Conservation (phyloP, 2,329 filamentous ascomycete genomes). For the Aspergillus awamori region DNA sequence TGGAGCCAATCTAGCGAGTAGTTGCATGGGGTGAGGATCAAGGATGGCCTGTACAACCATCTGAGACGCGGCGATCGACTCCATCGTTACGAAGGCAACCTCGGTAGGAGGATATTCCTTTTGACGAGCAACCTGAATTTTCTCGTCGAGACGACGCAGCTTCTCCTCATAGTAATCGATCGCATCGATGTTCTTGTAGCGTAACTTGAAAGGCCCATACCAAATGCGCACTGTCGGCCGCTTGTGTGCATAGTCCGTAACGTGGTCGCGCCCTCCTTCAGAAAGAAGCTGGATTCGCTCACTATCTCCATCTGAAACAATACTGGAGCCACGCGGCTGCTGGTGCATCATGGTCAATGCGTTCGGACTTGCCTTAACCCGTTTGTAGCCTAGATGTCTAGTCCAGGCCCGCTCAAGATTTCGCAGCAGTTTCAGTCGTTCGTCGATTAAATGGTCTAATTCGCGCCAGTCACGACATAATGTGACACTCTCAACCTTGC, state of each 20-base stretch:
- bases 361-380: constrained; percentile 49
- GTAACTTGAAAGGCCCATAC: constrained; percentile 74
- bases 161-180: constrained; percentile 94
- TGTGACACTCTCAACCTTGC: constrained; percentile 83
- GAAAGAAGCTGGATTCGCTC: constrained; percentile 63
- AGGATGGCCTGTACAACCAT: constrained; percentile 96
- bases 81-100: constrained; percentile 95
- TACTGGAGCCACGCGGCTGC: constrained; percentile 41
- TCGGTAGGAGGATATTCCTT: constrained; percentile 78
- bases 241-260: constrained; percentile 48
- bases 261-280: constrained; percentile 43
- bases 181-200: constrained; percentile 76
- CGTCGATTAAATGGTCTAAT: constrained; percentile 72
- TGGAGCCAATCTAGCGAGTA: constrained; percentile 83
- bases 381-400: constrained; percentile 66
- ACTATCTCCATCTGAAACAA: constrained; percentile 53
- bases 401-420: constrained; percentile 84
- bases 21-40: constrained; percentile 81
- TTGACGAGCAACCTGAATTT: constrained; percentile 69
- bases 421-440: constrained; percentile 67
- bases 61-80: constrained; percentile 86
- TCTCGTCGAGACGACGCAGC: constrained; percentile 75
- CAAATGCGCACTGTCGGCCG: constrained; percentile 74
- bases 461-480: constrained; percentile 85
- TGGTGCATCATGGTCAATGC: constrained; percentile 55